Evolutionary conservation across 192 early-diverging fungal species (phyloP), one percentile per base, ranked within the genome.

Genomic region (Neocallimastix lanati): DNA sequence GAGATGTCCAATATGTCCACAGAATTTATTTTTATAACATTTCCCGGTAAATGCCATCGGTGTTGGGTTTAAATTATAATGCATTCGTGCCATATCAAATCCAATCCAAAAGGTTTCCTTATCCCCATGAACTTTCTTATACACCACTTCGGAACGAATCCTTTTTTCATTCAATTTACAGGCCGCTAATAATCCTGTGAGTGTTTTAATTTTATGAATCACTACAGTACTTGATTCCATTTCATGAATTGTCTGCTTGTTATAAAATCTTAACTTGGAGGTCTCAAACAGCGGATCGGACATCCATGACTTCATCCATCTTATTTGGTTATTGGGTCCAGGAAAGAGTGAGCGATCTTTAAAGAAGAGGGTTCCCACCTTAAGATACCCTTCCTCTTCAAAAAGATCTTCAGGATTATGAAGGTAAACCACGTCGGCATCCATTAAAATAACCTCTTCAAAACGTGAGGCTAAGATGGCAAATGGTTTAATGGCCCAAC

Each of bases 71-170:
- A 87, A 89, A 16, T 83, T 81, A 78, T 88, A 88, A 2, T 87
- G 89, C 28, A 86, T 84, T 28, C 88, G 85, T 29, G 86, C 78
- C 85, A 89, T 86, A 82, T 92, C 91, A 35, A 83, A 86, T 2
- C 90, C 90, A 29, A 86, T 82, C 91, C 91, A 92, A 40, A 91
- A 92, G 0, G 90, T 87, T 80, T 92, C 91, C 82, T 92, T 92
- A 83, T 92, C 91, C 28, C 90, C 90, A 78, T 88, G 84, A 13
- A 86, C 82, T n/a, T 83, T 50, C 4, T 80, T 80, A 78, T 89
- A 89, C 14, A 81, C 83, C 33, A 89, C 79, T 30, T 84, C 76
- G 40, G 88, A 86, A n/a, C 88, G 84, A 76, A 86, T 86, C 67
- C 79, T 83, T 35, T 85, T 84, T 35, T 80, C 85, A 33, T 33